Percentiles rank a stretch among this genome's conserved stretches.
Evolutionary conservation across 768 basidiomycete species (phyloP).

Genomic region (Collybiopsis confluens): DNA sequence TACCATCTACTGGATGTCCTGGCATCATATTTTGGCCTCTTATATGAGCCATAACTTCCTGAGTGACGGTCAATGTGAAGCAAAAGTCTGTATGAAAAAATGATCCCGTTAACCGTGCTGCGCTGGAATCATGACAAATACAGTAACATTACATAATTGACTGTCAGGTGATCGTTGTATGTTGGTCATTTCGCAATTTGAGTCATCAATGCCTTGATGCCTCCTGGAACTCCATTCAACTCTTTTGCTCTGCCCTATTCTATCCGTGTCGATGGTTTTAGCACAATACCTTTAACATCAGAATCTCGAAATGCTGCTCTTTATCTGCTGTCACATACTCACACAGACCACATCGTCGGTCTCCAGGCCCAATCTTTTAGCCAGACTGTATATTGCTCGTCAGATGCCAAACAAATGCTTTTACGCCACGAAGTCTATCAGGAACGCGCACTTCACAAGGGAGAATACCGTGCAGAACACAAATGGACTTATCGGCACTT

Average conservation of each 20-base stretch:
- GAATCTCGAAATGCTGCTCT: constrained; percentile 29
- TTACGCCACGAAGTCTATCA: constrained; percentile 67
- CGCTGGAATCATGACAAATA: too few species aligned
- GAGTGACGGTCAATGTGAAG: too few species aligned
- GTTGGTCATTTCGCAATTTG: neutral
- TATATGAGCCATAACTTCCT: too few species aligned
- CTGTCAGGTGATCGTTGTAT: neutral
- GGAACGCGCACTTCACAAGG: constrained; percentile 57
- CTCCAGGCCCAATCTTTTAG: constrained; percentile 73
- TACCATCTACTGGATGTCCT: too few species aligned
- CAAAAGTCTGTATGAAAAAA: too few species aligned
- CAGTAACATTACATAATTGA: neutral
- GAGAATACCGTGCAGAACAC: constrained; percentile 45
- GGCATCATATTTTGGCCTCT: too few species aligned
- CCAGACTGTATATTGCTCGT: constrained; percentile 70
- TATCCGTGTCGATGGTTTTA: constrained; percentile 87
- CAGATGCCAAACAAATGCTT: constrained; percentile 84
- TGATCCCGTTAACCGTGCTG: too few species aligned
- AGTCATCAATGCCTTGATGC: constrained; percentile 41
- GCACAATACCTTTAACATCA: constrained; percentile 30
- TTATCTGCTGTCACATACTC: constrained; percentile 85
- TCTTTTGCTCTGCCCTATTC: constrained; percentile 72
- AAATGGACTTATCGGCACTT: constrained; percentile 65
- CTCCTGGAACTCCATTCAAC: constrained; percentile 70
- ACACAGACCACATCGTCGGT: constrained; percentile 82